phyloP scores from a whole-genome alignment of 768 basidiomycete species.

The Kwoniella dendrophila region DNA sequence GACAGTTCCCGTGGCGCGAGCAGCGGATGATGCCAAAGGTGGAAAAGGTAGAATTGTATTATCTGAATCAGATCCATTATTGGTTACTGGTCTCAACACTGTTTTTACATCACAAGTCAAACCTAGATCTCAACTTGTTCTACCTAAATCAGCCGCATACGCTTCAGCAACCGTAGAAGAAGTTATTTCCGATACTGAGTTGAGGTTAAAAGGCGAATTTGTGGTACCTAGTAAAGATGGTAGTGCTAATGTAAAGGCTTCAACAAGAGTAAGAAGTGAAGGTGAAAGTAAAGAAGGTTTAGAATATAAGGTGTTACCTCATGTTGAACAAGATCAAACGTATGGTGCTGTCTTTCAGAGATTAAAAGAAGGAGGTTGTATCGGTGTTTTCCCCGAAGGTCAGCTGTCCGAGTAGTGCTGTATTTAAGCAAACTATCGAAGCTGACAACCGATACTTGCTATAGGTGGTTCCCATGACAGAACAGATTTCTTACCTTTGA shows the following conservation, averaged over 20 bases:
- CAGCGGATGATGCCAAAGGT: slow-evolving; percentile 77
- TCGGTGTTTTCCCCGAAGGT: slow-evolving; percentile 99
- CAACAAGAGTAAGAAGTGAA: slow-evolving; percentile 41
- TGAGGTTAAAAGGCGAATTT: slow-evolving; percentile 57
- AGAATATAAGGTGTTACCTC: slow-evolving; percentile 79
- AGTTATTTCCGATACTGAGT: slow-evolving; percentile 81
- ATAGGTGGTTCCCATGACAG: slow-evolving; percentile 97
- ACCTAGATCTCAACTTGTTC: slow-evolving; percentile 58
- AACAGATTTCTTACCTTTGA: slow-evolving; percentile 90
- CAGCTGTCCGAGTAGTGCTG: slow-evolving; percentile 21
- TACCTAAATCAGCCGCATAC: slow-evolving; percentile 78
- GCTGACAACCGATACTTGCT: slow-evolving; percentile 17
- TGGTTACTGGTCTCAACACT: slow-evolving; percentile 81
- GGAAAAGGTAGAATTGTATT: slow-evolving; percentile 74
- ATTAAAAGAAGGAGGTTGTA: slow-evolving; percentile 80
- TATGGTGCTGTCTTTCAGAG: slow-evolving; percentile 89
- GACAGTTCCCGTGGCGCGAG: slow-evolving; percentile 87
- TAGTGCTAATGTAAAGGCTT: slow-evolving; percentile 52
- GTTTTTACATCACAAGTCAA: slow-evolving; percentile 73
- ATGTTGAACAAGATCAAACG: slow-evolving; percentile 92
- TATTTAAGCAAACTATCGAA: background rate
- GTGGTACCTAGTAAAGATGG: slow-evolving; percentile 51
- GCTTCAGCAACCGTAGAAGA: slow-evolving; percentile 80
- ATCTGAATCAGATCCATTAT: slow-evolving; percentile 73
- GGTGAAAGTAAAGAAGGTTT: slow-evolving; percentile 62